phyloP scores from a whole-genome alignment of 768 basidiomycete species.

The Dioszegia aurantiaca region DNA sequence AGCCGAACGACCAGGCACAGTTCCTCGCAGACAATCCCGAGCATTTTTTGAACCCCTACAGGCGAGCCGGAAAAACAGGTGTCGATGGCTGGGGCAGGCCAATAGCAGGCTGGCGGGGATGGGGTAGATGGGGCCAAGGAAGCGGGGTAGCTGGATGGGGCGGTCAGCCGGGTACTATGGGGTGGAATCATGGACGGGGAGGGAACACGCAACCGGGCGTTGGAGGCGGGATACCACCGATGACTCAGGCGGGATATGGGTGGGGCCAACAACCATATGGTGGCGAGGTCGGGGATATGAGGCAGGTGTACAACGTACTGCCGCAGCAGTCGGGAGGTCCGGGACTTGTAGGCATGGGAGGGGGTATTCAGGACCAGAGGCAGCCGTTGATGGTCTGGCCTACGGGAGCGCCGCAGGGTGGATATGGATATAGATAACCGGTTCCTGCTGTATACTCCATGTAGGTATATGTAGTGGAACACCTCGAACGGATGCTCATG shows the following conservation, averaged over 20 bases:
- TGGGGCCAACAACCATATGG: not conserved
- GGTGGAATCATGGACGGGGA: not conserved
- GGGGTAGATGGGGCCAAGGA: conserved; percentile 7
- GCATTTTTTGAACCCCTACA: conserved; percentile 27
- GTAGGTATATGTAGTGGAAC: not conserved
- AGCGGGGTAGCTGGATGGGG: not conserved
- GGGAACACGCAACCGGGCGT: not conserved
- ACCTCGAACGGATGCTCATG: no score
- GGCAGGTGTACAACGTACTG: conserved; percentile 14
- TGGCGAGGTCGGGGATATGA: conserved; percentile 2
- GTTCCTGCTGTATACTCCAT: not conserved
- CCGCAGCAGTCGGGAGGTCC: not conserved
- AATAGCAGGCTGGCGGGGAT: conserved; percentile 1
- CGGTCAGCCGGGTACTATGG: not conserved
- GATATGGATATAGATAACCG: conserved; percentile 8
- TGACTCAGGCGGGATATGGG: no score
- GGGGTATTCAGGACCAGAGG: not conserved
- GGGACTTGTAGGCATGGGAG: not conserved
- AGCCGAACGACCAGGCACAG: conserved; percentile 33
- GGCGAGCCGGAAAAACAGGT: not conserved
- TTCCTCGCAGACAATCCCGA: conserved; percentile 43
- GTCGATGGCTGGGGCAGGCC: conserved; percentile 9
- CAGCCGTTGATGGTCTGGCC: conserved; percentile 15
- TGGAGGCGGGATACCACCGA: no score
- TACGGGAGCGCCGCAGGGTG: not conserved